phyloP scores from a whole-genome alignment of 305 asterid species.

The Solanum hybrid region DNA sequence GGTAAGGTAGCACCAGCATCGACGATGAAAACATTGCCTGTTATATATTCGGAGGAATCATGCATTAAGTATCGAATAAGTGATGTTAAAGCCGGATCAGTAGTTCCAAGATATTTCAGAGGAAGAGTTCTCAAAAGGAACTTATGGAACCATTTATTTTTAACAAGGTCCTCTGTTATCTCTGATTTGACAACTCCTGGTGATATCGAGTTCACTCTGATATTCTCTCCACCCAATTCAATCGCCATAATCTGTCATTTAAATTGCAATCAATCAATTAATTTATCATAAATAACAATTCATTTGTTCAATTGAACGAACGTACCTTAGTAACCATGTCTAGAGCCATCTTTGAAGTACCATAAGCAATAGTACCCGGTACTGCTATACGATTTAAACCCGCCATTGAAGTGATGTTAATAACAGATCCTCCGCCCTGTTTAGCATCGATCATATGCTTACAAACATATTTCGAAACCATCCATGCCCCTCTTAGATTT shows the following conservation, averaged over 20 bases:
- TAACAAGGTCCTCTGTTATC: background rate
- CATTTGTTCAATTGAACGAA: background rate
- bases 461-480: slow-evolving; percentile 43
- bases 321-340: slow-evolving; percentile 33
- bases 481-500: slow-evolving; percentile 44
- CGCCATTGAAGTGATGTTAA: slow-evolving; percentile 31
- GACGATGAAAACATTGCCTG: background rate
- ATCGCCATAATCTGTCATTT: background rate
- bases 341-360: slow-evolving; percentile 32
- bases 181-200: background rate
- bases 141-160: background rate
- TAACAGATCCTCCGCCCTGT: slow-evolving; percentile 19
- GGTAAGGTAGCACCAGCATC: background rate
- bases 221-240: background rate
- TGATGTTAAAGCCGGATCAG: background rate
- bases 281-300: background rate
- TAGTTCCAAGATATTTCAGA: background rate
- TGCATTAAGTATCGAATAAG: background rate
- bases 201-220: background rate
- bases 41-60: background rate
- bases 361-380: slow-evolving; percentile 32
- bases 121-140: background rate
- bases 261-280: no score
- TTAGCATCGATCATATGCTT: slow-evolving; percentile 29
- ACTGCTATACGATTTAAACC: slow-evolving; percentile 38